Evolutionary conservation across 116 monocot species (phyloP), one percentile per base, ranked within the genome.

Genomic region (Phalaenopsis hybrid): DNA sequence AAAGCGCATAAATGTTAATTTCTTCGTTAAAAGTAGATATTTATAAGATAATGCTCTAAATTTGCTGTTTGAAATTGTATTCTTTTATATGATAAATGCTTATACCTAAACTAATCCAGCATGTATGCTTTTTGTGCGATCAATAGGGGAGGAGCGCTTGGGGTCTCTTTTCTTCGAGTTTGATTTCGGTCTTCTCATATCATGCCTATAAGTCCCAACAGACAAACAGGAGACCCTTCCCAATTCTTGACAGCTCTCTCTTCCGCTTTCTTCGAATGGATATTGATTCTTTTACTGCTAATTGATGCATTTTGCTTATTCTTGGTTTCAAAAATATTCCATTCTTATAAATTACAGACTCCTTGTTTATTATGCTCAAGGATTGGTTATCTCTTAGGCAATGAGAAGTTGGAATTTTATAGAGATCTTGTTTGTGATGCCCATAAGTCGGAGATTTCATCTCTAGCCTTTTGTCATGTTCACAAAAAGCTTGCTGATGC

Each of bases 331-430:
- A 89, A 83, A 84, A 91, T 99, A 81, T 93, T 92, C 58, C 84
- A 78, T 70, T 44, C 79, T 21, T 93, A 81, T 78, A 88, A 91
- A 78, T 86, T 99, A 79, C 93, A 90, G 76, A 84, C 87, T 5
- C 99, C 99, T 15, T 99, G 99, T 57, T 83, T 94, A 15, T 80
- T 99, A n/a, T 99, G 99, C 86, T 93, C 99, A 31, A 95, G 93
- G 82, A 82, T 95, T 4, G 95, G 95, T 81, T 91, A 89, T 79
- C 48, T 95, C 13, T 41, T 95, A 79, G 90, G 90, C 20, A 78
- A 81, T 67, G 91, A 91, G 82, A 85, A 84, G 52, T 84, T 88
- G 50, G 85, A 81, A 11, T 90, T 89, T 79, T 95, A 87, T 72
- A 73, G 75, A 61, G 75, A 90, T 79, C 86, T 95, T 78, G 87